These are phyloP conservation scores for Fusarium pseudoanthophilum DNA, from an alignment of 2,329 filamentous ascomycete species.

Conservation along the genomic window DNA sequence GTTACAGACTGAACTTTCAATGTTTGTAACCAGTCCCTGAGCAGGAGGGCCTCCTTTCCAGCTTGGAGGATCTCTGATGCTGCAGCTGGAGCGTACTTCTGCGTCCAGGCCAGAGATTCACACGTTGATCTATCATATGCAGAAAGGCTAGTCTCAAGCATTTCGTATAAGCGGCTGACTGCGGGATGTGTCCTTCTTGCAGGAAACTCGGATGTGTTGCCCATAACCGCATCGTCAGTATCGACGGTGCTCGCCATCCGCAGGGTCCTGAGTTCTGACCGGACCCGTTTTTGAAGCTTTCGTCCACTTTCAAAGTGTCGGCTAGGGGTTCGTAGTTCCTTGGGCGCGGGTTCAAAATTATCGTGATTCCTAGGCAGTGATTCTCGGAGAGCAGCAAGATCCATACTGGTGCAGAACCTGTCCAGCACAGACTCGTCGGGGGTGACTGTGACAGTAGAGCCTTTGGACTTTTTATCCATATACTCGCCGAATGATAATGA, in stretches of 20 bases:
- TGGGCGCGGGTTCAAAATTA: slow-evolving; percentile 57
- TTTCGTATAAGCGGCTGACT: slow-evolving; percentile 67
- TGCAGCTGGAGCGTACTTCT: slow-evolving; percentile 82
- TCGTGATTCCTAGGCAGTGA: slow-evolving; percentile 49
- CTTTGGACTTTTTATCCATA: slow-evolving; percentile 61
- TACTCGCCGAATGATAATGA: not conserved
- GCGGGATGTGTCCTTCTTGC: slow-evolving; percentile 62
- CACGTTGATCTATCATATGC: slow-evolving; percentile 84
- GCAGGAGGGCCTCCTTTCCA: slow-evolving; percentile 73
- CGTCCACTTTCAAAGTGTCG: slow-evolving; percentile 69
- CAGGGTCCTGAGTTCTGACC: slow-evolving; percentile 56
- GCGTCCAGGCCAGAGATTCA: slow-evolving; percentile 78
- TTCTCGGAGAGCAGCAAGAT: slow-evolving; percentile 44
- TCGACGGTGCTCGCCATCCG: slow-evolving; percentile 1
- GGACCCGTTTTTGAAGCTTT: slow-evolving; percentile 62
- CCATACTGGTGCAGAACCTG: slow-evolving; percentile 40
- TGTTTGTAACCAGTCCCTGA: slow-evolving; percentile 84
- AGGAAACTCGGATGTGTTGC: slow-evolving; percentile 47
- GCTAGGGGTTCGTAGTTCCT: slow-evolving; percentile 63
- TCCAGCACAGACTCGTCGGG: slow-evolving; percentile 57
- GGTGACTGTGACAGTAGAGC: slow-evolving; percentile 54
- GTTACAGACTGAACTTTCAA: slow-evolving; percentile 82
- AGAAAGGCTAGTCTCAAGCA: slow-evolving; percentile 71
- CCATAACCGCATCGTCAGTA: slow-evolving; percentile 46
- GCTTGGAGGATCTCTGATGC: slow-evolving; percentile 80